Evolutionary conservation across 169 alveolate genomes (phyloP), one percentile per base, ranked within the genome.

Genomic region (Cryptosporidium bovis): DNA sequence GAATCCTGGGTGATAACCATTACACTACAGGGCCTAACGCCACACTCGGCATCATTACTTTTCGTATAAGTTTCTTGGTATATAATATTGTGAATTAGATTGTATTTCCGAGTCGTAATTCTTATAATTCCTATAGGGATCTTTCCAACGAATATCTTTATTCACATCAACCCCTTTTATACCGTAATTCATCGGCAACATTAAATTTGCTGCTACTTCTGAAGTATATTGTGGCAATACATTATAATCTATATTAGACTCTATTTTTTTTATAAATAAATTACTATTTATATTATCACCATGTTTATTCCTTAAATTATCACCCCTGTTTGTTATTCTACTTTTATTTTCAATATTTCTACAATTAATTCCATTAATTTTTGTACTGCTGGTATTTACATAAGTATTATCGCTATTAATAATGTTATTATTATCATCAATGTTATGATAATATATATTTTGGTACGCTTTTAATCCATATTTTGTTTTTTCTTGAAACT

Each of bases 1-100:
- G 85, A 77, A 77, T 77, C 85, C 85, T 77, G 85, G 85, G 85
- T 77, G 85, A 77, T 77, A 77, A 44, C 85, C 85, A 60, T 77
- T 77, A 77, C 85, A 77, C 85, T 77, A 77, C 85, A 77, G 85
- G 71, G 85, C 85, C 85, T 16, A 77, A 48, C 66, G 44, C n/a
- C 33, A 29, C 53, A 13, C 16, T 6, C 46, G 13, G 48, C 1
- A 18, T 13, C 20, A 53, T 69, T 69, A 69, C 56, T 56, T 69
- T 55, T 69, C 67, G 40, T 77, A 77, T 36, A 60, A 27, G 29
- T 58, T 62, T 48, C 29, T 77, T 60, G 85, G 85, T n/a, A 77
- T 58, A 77, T 77, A 77, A 18, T 58, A 77, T 77, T 13, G 29
- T 8, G 85, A 58, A 40, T 24, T 60, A 20, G 48, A 33, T 60